Base-by-base conservation (phyloP, 257 asterid species). In the Solanum clarkiae region DNA sequence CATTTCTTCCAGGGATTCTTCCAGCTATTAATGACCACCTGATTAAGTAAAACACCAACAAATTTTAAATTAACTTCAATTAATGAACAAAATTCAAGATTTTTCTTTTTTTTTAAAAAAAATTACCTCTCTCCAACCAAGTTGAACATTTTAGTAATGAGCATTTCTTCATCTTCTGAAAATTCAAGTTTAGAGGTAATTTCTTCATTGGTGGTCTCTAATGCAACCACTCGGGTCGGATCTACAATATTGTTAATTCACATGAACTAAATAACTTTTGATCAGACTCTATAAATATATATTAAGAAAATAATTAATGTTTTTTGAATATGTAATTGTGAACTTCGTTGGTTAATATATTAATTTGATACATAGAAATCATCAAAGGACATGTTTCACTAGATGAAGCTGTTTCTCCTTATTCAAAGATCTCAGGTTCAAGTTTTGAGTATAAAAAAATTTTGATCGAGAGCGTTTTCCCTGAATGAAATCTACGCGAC, bases 1-100 rank as follows among this genome's bases (percentile, higher is more conserved):
- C 93, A 74, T 63, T 92, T 91, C 93, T 92, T 86, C 94, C 93
- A 22, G 94, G 93, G 17, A 92, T 89, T 83, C 94, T 87, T 84
- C 93, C 93, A 53, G 95, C 95, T 44, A 91, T 92, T 42, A 92
- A 74, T 24, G 92, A 83, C 95, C 95, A 91, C 85, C 93, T 90
- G 86, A 65, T 63, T 63, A 26, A 65, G 14, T 54, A 5, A 36
- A 49, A 63, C 2, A 54, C 32, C 24, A 26, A 44, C 3, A 1
- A 1, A 11, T 13, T 44, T 1, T 40, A 7, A n/a, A 10, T 57
- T 80, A 6, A 7, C n/a, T 9, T 86, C 4, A 18, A 36, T n/a
- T 65, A 42, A 7, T 16, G 15, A 11, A 18, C 2, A 47, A 15
- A 55, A 26, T 75, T n/a, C 26, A 49, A 42, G 47, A 45, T 3